Evolutionary conservation across 768 basidiomycete species (phyloP), one percentile per base, ranked within the genome.

Genomic region (Russula compacta): DNA sequence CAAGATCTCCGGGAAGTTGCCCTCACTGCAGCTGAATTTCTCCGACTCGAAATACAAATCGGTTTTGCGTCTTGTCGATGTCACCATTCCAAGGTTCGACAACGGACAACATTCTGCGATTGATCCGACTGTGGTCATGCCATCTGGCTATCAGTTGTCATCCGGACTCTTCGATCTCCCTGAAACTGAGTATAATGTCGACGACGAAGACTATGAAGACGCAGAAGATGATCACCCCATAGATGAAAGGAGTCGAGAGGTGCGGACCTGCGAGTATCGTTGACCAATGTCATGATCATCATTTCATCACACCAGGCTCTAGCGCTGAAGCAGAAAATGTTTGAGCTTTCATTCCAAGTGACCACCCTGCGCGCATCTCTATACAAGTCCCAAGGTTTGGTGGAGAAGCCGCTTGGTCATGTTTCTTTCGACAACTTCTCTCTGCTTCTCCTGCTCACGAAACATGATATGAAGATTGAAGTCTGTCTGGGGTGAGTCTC

Each of bases 1-100:
- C 79, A 98, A 94, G 72, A 78, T 98, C 52, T 83, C 92, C 0
- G 97, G 95, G 8, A 86, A 85, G 61, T 76, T 99, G 43, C 95
- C 95, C 2, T 82, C 83, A 35, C 78, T 99, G 10, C 88, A 89
- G 69, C 79, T 97, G 71, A 98, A 99, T 72, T 75, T 95, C 48
- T 93, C 91, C 21, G 91, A 93, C 68, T 82, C 83, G 8, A 95
- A 95, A 71, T 95, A 95, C 74, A 88, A 95, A 73, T 82, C 86
- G 1, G 73, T 98, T 47, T 92, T 99, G 90, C 84, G 91, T 9
- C 78, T 98, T 59, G 82, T 98, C 67, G 95, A 98, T 68, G 85
- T 94, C 32, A 83, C 86, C 33, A 85, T 98, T 42, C 97, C 97
- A 14, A 82, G 86, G 60, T 87, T 98, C 66, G 86, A 82, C 47